Evolutionary conservation across 345 rosid species (phyloP).

Genomic region (Hevea brasiliensis): DNA sequence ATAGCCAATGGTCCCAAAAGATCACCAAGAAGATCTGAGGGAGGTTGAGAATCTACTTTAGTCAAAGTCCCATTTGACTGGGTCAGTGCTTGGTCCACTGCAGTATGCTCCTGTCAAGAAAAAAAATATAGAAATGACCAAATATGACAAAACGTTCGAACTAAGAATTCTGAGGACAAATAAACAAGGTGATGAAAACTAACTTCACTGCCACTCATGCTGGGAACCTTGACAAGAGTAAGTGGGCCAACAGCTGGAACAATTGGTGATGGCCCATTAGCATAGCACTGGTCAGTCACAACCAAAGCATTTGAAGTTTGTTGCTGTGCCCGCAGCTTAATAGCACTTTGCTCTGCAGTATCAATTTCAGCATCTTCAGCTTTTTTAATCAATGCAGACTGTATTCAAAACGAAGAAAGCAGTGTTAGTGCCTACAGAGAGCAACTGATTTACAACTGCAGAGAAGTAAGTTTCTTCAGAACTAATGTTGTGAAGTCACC

Average conservation of each 20-base stretch:
- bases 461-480: slow-evolving; percentile 7
- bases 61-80: slow-evolving; percentile 62
- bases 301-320: slow-evolving; percentile 91
- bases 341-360: slow-evolving; percentile 98
- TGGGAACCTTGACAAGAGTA: slow-evolving; percentile 70
- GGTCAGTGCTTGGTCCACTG: slow-evolving; percentile 44
- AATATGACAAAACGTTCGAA: slow-evolving; percentile 7
- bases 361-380: slow-evolving; percentile 87
- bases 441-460: background rate
- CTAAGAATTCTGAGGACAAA: background rate
- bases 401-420: slow-evolving; percentile 14
- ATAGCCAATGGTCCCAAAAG: slow-evolving; percentile 84
- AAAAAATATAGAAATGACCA: slow-evolving; percentile 15
- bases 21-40: slow-evolving; percentile 76
- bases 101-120: slow-evolving; percentile 50
- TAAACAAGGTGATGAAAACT: slow-evolving; percentile 25
- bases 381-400: slow-evolving; percentile 89
- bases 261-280: slow-evolving; percentile 52
- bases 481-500: slow-evolving; percentile 16
- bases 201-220: slow-evolving; percentile 50
- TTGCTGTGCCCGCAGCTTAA: slow-evolving; percentile 91
- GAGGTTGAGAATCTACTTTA: slow-evolving; percentile 54
- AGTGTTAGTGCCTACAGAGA: slow-evolving; percentile 10
- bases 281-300: slow-evolving; percentile 68
- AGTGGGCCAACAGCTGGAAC: slow-evolving; percentile 43